Conservation (phyloP, 1,139 yeast species). For the Candida sanyaensis region DNA sequence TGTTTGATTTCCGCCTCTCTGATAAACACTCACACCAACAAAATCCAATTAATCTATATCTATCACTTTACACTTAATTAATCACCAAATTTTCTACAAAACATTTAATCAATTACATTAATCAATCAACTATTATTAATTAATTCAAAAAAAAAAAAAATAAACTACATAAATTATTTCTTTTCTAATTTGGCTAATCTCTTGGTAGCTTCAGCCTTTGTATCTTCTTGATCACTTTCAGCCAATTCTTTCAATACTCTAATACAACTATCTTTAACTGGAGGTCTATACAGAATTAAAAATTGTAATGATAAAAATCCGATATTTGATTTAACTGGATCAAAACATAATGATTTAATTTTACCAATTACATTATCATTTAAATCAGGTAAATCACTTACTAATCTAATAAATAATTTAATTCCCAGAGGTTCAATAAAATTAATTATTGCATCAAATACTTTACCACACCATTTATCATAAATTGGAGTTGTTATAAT, state of each 20-base stretch:
- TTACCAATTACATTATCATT: conserved; percentile 60
- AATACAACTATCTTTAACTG: conserved; percentile 66
- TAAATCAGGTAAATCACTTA: conserved; percentile 84
- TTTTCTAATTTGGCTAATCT: conserved; percentile 49
- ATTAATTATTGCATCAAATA: conserved; percentile 81
- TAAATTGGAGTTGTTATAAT: conserved; percentile 48
- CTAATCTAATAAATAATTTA: conserved; percentile 73
- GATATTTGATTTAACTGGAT: conserved; percentile 77
- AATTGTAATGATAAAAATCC: conserved; percentile 84
- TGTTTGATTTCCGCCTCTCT: neutral
- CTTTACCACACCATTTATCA: conserved; percentile 66
- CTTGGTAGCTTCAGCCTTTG: conserved; percentile 53
- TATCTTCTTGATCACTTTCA: conserved; percentile 51
- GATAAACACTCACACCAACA: too few relatives aligned
- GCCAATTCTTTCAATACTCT: conserved; percentile 63
- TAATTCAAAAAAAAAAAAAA: neutral
- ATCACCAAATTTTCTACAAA: too few relatives aligned
- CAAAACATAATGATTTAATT: conserved; percentile 75
- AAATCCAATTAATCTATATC: too few relatives aligned
- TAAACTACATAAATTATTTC: neutral
- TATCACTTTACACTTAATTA: too few relatives aligned
- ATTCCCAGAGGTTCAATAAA: conserved; percentile 80
- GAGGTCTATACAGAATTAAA: conserved; percentile 88
- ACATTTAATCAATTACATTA: neutral
- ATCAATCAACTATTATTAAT: neutral